These are phyloP conservation scores for Chalciporus piperatus DNA, from an alignment of 768 basidiomycete genomes.

Conservation along the genomic window DNA sequence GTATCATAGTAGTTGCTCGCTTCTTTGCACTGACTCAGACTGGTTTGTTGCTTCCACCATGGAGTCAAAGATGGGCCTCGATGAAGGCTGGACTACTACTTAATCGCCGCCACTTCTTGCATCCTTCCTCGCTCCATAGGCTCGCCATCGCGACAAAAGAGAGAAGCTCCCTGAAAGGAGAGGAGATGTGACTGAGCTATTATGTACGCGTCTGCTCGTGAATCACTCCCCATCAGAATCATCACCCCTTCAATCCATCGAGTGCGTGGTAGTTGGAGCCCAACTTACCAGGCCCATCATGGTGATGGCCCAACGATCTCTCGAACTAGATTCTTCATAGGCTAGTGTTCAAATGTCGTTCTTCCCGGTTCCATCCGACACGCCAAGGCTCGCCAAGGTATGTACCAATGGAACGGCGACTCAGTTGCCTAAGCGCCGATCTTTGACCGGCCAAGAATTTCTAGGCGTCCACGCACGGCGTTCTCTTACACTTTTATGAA, in stretches of 20 bases:
- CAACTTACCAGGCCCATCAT: neutral
- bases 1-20: neutral
- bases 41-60: no score
- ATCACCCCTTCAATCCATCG: neutral
- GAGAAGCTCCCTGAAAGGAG: neutral
- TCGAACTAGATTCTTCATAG: neutral
- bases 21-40: neutral
- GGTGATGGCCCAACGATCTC: neutral
- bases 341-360: no score
- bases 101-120: neutral
- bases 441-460: conserved; percentile 5
- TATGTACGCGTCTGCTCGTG: neutral
- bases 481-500: conserved; percentile 3
- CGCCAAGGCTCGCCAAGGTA: neutral
- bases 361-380: neutral
- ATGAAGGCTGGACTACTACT: neutral
- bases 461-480: neutral
- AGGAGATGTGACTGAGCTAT: neutral
- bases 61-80: no score
- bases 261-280: neutral
- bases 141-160: neutral
- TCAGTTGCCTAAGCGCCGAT: conserved; percentile 6
- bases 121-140: neutral
- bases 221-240: neutral
- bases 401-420: neutral